A percentile compares a stretch with the other conserved stretches of the same genome.
Conservation (phyloP, 371 early-diverging fungal genomes). For the Saksenaea vasiformis region DNA sequence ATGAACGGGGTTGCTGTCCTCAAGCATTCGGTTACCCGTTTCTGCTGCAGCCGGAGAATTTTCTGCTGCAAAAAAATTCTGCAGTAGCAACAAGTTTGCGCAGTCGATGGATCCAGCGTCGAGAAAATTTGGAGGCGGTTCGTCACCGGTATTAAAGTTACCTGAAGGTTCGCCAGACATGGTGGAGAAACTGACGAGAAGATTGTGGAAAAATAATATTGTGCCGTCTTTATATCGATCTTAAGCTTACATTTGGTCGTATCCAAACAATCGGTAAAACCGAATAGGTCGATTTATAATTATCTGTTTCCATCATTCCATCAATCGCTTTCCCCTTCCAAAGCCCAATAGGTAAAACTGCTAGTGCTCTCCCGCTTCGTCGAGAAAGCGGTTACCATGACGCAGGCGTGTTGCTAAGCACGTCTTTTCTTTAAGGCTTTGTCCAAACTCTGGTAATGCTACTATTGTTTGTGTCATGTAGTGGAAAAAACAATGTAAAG, state of each 20-base stretch:
- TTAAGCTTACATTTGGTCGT: background rate
- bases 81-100: background rate
- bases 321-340: background rate
- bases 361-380: background rate
- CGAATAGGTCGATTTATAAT: background rate
- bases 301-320: background rate
- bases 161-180: background rate
- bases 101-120: background rate
- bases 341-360: background rate
- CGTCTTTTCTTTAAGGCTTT: too few relatives aligned
- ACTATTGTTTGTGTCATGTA: background rate
- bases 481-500: background rate
- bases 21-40: background rate
- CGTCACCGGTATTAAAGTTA: background rate
- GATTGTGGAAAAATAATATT: background rate
- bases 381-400: too few relatives aligned
- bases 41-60: background rate
- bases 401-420: too few relatives aligned
- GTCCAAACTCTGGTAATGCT: background rate
- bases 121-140: background rate
- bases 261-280: conserved; percentile 1
- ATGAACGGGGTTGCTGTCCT: background rate
- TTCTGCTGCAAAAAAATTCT: background rate
- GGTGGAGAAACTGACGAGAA: background rate
- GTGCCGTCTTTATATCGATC: background rate